Conservation (phyloP, 208 protist genomes). For the Balamuthia mandrillaris region DNA sequence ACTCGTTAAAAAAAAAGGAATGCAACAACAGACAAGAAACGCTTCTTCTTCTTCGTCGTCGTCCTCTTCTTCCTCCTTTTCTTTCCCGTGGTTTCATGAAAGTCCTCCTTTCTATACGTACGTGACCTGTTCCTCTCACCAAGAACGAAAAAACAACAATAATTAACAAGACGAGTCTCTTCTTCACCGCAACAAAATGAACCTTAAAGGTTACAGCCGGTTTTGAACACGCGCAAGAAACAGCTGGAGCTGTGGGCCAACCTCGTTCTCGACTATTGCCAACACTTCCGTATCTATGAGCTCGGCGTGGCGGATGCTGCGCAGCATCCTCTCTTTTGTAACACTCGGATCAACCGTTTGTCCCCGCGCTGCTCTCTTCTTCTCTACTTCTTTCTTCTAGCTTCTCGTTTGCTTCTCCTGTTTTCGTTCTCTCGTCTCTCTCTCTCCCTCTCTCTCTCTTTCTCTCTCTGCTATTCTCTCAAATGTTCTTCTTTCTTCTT, state of each 20-base stretch:
- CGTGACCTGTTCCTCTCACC: too few species aligned
- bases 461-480: not conserved
- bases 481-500: not conserved
- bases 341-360: not conserved
- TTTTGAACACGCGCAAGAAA: slow-evolving; percentile 4
- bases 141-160: too few species aligned
- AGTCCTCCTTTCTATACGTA: not conserved
- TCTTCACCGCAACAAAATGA: too few species aligned
- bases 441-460: not conserved
- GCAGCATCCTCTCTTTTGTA: not conserved
- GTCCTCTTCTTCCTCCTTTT: not conserved
- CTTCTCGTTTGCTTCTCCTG: not conserved
- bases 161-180: too few species aligned
- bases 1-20: too few species aligned
- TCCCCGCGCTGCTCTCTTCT: not conserved
- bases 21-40: too few species aligned
- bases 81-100: not conserved
- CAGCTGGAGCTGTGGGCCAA: slow-evolving; percentile 5
- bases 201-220: slow-evolving; percentile 2
- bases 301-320: not conserved
- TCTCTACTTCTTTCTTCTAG: not conserved
- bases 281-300: not conserved
- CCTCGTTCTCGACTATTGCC: not conserved
- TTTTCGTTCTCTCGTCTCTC: not conserved
- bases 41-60: not conserved